Evolutionary conservation across 371 early-diverging fungal genomes (phyloP).

Genomic region (Lichtheimia corymbifera): DNA sequence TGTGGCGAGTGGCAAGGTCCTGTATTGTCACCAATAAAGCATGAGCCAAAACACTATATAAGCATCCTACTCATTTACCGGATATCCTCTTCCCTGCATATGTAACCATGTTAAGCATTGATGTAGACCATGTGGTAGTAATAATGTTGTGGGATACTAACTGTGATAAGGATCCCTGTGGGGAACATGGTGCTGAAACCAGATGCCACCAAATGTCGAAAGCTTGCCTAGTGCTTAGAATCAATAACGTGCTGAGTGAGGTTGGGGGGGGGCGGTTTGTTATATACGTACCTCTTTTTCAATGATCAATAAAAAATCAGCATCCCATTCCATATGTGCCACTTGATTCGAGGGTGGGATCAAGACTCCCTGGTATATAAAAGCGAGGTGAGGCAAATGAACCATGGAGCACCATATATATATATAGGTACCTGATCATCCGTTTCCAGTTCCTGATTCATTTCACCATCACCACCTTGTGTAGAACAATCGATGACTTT

Average conservation of each 20-base stretch:
- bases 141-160: slow-evolving; percentile 13
- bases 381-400: no score
- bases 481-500: slow-evolving; percentile 32
- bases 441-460: slow-evolving; percentile 8
- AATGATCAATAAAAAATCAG: slow-evolving; percentile 38
- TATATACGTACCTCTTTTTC: slow-evolving; percentile 42
- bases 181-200: slow-evolving; percentile 27
- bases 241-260: not conserved
- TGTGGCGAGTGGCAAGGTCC: slow-evolving; percentile 46
- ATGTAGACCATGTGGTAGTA: not conserved
- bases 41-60: not conserved
- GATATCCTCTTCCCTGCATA: slow-evolving; percentile 47
- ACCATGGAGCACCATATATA: not conserved
- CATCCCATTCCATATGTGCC: slow-evolving; percentile 29
- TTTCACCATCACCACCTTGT: not conserved
- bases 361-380: slow-evolving; percentile 24
- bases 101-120: not conserved
- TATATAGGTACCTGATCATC: slow-evolving; percentile 31
- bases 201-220: slow-evolving; percentile 39
- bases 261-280: no score
- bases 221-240: slow-evolving; percentile 34
- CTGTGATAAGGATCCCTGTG: slow-evolving; percentile 40
- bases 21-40: not conserved
- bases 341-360: slow-evolving; percentile 43
- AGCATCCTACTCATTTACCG: no score